Evolutionary conservation across 2,329 filamentous ascomycete species (phyloP).

Genomic region (Penicillium oxalicum): DNA sequence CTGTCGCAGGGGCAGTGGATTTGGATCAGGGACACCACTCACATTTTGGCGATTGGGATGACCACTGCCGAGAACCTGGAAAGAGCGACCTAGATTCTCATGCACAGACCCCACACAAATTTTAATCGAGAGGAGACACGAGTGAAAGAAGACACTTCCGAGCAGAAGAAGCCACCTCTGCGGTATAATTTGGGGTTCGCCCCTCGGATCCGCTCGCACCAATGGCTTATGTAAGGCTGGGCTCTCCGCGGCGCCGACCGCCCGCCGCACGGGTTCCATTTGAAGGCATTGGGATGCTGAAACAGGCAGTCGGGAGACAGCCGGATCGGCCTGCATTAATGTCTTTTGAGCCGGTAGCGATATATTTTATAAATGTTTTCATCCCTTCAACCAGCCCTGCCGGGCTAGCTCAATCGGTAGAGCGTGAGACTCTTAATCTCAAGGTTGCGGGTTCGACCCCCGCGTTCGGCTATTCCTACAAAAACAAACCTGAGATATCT

Average conservation of each 20-base stretch:
- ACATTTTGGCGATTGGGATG: conserved; percentile 31
- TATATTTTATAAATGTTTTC: too few species aligned
- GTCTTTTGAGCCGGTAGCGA: too few species aligned
- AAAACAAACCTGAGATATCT: too few species aligned
- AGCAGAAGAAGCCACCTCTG: conserved; percentile 21
- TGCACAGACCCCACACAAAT: conserved; percentile 15
- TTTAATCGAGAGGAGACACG: conserved; percentile 5
- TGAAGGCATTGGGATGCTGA: too few species aligned
- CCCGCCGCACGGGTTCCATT: neutral
- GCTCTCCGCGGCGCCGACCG: neutral
- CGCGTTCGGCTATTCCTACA: conserved; percentile 34
- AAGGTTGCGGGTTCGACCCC: conserved; percentile 40
- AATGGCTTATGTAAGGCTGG: conserved; percentile 15
- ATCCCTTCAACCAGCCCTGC: conserved; percentile 20
- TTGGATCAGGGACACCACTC: conserved; percentile 10
- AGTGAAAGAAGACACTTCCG: neutral
- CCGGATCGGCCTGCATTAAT: too few species aligned
- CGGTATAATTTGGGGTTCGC: conserved; percentile 16
- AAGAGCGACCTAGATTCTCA: conserved; percentile 20
- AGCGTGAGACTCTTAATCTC: conserved; percentile 47
- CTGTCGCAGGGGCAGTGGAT: conserved; percentile 1
- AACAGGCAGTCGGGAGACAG: too few species aligned
- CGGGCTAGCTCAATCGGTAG: conserved; percentile 49
- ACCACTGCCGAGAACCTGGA: conserved; percentile 26
- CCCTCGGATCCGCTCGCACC: conserved; percentile 19